Base-by-base conservation (phyloP, 2,329 filamentous ascomycete genomes). In the Xylariaceae sp. region DNA sequence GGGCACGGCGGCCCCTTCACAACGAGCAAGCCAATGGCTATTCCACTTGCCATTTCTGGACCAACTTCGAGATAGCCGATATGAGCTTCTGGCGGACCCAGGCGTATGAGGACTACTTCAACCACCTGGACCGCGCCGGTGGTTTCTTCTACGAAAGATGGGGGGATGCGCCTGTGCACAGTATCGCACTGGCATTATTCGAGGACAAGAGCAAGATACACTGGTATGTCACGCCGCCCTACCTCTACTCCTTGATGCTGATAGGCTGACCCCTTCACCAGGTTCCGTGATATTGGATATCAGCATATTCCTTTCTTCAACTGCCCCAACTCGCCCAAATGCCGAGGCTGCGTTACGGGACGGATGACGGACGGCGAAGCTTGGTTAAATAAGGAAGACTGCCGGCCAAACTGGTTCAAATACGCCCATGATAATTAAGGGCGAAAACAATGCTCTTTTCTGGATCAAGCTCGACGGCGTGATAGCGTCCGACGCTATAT, bases 241-340 rank as follows among this genome's bases (percentile, higher is more conserved):
- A 26, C 6, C 7, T 26, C 24, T 12, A 26, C 24, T 14, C 15
- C 24, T 7, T 23, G 21, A 23, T 23, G 8, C 12, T 7, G 21
- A 23, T 12, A 12, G 7, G 21, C 21, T 5, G n/a, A 26, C 24
- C 5, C 12, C 15, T 14, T 32, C 35, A 14, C 50, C 43, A 94
- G 89, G 89, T 98, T 98, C 80, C 89, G 90, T 34, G 92, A 98
- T 57, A 96, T 98, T 47, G 92, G 92, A 37, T 98, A 98, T 64
- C 88, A 95, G 53, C 92, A 98, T 51, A 89, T 96, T 34, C 92
- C 92, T 29, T 98, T 94, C 66, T 94, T 94, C 72, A 98, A 98
- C 66, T 98, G 92, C 57, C 92, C 92, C 42, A 96, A 94, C 63
- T 94, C 83, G 33, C 84, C 86, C 31, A 96, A 96, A 61, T 96